A percentile compares a stretch with the other conserved stretches of the same genome.
Evolutionary conservation across 306 rosid species (phyloP).

Genomic region (Begonia peltatifolia): DNA sequence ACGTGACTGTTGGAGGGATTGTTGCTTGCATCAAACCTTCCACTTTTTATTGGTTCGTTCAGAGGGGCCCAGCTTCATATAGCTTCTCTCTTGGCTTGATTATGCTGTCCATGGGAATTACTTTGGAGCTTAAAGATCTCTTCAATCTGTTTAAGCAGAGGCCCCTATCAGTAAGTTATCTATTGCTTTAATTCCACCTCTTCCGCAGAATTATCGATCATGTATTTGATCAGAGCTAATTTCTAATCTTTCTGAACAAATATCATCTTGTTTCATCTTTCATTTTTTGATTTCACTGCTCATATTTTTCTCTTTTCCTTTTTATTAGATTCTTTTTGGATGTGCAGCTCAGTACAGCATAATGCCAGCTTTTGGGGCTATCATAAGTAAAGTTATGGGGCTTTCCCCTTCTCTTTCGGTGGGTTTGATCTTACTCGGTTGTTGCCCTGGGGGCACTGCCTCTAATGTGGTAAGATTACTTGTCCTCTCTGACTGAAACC

Average conservation of each 20-base stretch:
- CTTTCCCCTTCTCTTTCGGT: constrained; percentile 27
- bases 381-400: constrained; percentile 17
- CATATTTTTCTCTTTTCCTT: not conserved
- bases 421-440: constrained; percentile 29
- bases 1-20: constrained; percentile 25
- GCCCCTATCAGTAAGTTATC: constrained; percentile 21
- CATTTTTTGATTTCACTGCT: not conserved
- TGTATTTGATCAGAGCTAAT: too few species aligned
- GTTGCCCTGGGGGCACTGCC: constrained; percentile 41
- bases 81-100: constrained; percentile 26
- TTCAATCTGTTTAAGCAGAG: constrained; percentile 15
- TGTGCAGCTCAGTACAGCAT: constrained; percentile 27
- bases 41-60: constrained; percentile 27
- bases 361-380: constrained; percentile 20
- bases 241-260: too few species aligned
- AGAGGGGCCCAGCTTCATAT: constrained; percentile 20
- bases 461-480: constrained; percentile 30
- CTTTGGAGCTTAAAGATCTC: constrained; percentile 26
- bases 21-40: constrained; percentile 32
- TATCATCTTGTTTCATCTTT: too few species aligned
- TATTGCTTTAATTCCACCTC: too few species aligned
- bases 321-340: constrained; percentile 30
- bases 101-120: constrained; percentile 33
- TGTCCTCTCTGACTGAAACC: not conserved
- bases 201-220: too few species aligned